Percentiles rank a stretch among this genome's conserved stretches.
These are phyloP conservation scores for Chaetomiaceae sp. DNA, from an alignment of 2,329 filamentous ascomycete species.

Conservation along the genomic window DNA sequence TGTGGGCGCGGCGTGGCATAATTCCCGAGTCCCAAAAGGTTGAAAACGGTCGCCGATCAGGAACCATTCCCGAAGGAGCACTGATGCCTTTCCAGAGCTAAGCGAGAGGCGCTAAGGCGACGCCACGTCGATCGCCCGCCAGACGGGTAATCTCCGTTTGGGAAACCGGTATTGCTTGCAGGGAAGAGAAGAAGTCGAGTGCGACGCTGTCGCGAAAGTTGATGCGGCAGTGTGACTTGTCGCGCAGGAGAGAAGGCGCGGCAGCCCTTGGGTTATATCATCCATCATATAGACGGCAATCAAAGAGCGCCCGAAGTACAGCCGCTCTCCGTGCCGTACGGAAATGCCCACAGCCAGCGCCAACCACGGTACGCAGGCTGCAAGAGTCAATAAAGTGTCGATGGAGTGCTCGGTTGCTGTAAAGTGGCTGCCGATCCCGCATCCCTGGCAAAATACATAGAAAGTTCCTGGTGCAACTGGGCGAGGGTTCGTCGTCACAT, in stretches of 20 bases:
- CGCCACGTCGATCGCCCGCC: conserved; percentile 30
- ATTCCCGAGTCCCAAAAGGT: conserved; percentile 27
- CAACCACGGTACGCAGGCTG: conserved; percentile 7
- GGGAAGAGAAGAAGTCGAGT: conserved; percentile 13
- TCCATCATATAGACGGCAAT: conserved; percentile 29
- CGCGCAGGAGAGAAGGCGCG: not conserved
- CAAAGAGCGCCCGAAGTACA: conserved; percentile 33
- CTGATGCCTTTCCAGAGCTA: conserved; percentile 17
- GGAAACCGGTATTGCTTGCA: conserved; percentile 27
- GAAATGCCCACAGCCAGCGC: not conserved
- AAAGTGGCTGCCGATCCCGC: not conserved
- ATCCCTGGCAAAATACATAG: not conserved
- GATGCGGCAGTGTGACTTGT: conserved; percentile 6
- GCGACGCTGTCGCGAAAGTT: conserved; percentile 18
- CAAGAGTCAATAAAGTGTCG: not conserved
- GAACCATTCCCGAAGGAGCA: conserved; percentile 24
- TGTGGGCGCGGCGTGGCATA: conserved; percentile 25
- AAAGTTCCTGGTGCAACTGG: too few relatives aligned
- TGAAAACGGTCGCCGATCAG: conserved; percentile 28
- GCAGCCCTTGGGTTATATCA: conserved; percentile 18
- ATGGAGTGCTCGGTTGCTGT: not conserved
- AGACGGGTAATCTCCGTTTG: conserved; percentile 27
- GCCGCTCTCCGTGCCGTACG: conserved; percentile 27
- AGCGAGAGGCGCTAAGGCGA: conserved; percentile 28
- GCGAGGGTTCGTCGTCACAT: too few relatives aligned